Percentiles rank a stretch among this genome's conserved stretches.
Evolutionary conservation across 495 filamentous ascomycete genomes (phyloP).

Genomic region (Aspergillus olivimuriae): DNA sequence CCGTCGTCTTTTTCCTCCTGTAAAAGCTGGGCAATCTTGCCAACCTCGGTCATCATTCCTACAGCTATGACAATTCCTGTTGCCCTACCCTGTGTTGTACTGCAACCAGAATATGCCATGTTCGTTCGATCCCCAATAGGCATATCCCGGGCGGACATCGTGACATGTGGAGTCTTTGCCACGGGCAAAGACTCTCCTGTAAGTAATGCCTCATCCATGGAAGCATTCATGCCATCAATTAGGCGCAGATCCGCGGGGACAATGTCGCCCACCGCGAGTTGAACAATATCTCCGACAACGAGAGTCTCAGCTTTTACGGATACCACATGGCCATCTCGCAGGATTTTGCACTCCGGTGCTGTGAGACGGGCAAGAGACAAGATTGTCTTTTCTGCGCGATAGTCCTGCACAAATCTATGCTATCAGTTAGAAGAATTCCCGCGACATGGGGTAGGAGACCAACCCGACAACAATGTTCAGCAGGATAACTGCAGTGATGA

Average conservation of each 20-base stretch:
- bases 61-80: slow-evolving; percentile 60
- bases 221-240: slow-evolving; percentile 72
- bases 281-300: slow-evolving; percentile 77
- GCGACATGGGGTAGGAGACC: slow-evolving; percentile 2
- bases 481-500: slow-evolving; percentile 73
- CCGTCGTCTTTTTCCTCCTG: slow-evolving; percentile 50
- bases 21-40: slow-evolving; percentile 63
- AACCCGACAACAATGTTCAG: slow-evolving; percentile 70
- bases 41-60: slow-evolving; percentile 78
- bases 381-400: slow-evolving; percentile 80
- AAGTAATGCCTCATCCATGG: slow-evolving; percentile 61
- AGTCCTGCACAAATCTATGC: slow-evolving; percentile 67
- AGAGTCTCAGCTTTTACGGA: slow-evolving; percentile 65
- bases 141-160: slow-evolving; percentile 47
- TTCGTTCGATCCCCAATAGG: slow-evolving; percentile 65
- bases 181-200: slow-evolving; percentile 72
- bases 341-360: slow-evolving; percentile 68
- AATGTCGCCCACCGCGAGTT: slow-evolving; percentile 62
- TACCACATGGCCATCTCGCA: slow-evolving; percentile 62
- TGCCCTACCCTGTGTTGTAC: slow-evolving; percentile 62
- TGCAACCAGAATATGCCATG: slow-evolving; percentile 64
- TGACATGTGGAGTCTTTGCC: slow-evolving; percentile 60
- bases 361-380: slow-evolving; percentile 70
- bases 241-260: slow-evolving; percentile 66
- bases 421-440: background rate